Evolutionary conservation across 75 land plant species (phyloP), one percentile per base, ranked within the genome.

Genomic region (Selaginella tamariscina): DNA sequence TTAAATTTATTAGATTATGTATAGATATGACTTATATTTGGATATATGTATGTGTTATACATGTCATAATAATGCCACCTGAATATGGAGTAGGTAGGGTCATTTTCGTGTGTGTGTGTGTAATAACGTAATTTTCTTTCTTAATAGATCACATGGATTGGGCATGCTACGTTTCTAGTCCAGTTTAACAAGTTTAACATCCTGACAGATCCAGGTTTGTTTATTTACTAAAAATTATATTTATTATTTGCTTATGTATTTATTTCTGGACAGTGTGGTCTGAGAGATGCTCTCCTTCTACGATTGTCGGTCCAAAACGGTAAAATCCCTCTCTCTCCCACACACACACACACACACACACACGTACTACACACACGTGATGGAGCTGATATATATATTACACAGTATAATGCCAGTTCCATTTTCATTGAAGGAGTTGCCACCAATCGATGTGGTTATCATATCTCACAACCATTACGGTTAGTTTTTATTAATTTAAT

Each of bases 401-500:
- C 65, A 29, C 73, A 73, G 74, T 56, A 31, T 55, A 30, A 67
- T 73, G 32, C 74, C 70, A 30, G 74, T 73, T 2, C 74, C 74
- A 24, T 73, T 73, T 32, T 28, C 69, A 11, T 55, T 73, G 32
- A 73, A 66, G 70, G 74, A 73, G 29, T 39, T 73, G 18, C 74
- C 74, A 11, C 74, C 74, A 1, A 56, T 73, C 28, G 74, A 73
- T 55, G 70, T 73, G 27, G 74, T 73, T 0, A 73, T 73, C 33
- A 73, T 73, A 13, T 73, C 74, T 31, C 74, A 73, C 72, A 73
- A 73, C 33, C 74, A 73, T 33, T 73, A 73, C 29, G 74, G 74
- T 73, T n/a, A n/a, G n/a, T n/a, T n/a, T n/a, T n/a, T n/a, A n/a
- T n/a, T n/a, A n/a, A n/a, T n/a, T n/a, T n/a, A n/a, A n/a, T n/a